phyloP scores from a whole-genome alignment of 2,329 filamentous ascomycete genomes.

The Laburnicola sp. region DNA sequence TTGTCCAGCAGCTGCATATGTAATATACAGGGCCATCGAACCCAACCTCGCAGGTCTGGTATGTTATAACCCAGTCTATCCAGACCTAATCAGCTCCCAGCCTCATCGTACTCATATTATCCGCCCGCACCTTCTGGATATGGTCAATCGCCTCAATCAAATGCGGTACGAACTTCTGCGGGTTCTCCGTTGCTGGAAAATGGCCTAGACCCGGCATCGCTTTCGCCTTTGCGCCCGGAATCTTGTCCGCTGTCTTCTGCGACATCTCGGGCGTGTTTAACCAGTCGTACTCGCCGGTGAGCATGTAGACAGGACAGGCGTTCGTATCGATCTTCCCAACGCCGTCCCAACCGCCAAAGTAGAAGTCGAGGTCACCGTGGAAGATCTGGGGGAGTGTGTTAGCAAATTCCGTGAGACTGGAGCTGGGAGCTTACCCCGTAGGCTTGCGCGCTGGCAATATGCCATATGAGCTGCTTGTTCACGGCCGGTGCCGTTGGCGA shows the following conservation, averaged over 20 bases:
- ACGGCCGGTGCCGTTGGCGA: constrained; percentile 49
- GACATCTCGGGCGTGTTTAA: constrained; percentile 52
- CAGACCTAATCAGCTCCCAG: constrained; percentile 27
- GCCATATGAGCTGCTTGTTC: constrained; percentile 56
- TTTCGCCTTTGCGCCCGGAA: constrained; percentile 50
- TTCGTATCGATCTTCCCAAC: constrained; percentile 53
- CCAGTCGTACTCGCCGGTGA: constrained; percentile 56
- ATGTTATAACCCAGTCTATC: too few species aligned
- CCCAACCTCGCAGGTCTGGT: too few species aligned
- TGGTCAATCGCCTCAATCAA: constrained; percentile 45
- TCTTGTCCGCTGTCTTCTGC: constrained; percentile 53
- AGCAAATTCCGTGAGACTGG: too few species aligned
- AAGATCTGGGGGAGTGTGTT: constrained; percentile 44
- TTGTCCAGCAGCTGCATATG: too few species aligned
- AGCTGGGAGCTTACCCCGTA: constrained; percentile 44
- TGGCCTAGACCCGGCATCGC: constrained; percentile 53
- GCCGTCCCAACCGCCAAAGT: constrained; percentile 56
- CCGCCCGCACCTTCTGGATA: constrained; percentile 40
- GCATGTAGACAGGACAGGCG: constrained; percentile 55
- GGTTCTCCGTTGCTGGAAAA: constrained; percentile 54
- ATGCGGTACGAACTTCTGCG: constrained; percentile 45
- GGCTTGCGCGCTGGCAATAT: constrained; percentile 54
- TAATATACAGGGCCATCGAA: too few species aligned
- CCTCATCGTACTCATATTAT: constrained; percentile 37
- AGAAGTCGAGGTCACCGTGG: constrained; percentile 57